Percentiles rank a stretch among this genome's conserved stretches.
phyloP scores from a whole-genome alignment of 2,329 filamentous ascomycete genomes.

The Ophiostoma montium region DNA sequence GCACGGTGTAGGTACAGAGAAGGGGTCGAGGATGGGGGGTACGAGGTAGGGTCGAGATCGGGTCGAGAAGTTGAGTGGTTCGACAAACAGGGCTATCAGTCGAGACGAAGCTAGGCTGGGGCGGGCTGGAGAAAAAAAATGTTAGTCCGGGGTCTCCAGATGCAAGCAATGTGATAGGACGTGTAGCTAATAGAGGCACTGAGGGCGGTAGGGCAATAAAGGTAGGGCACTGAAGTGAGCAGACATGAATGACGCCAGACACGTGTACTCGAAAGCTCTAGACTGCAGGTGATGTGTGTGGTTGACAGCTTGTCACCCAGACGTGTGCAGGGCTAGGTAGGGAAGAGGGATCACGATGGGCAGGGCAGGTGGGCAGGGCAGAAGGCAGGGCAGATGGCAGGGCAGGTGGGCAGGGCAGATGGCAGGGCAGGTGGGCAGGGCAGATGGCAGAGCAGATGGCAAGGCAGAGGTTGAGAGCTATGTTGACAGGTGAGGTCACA shows the following conservation, averaged over 20 bases:
- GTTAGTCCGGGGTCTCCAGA: not conserved
- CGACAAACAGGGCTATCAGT: not conserved
- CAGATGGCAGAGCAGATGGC: not conserved
- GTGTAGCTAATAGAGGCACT: not conserved
- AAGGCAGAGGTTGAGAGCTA: not conserved
- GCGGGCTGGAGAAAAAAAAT: not conserved
- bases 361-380: too few relatives aligned
- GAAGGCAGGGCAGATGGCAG: not conserved
- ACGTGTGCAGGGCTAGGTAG: not conserved
- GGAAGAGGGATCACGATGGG: not conserved
- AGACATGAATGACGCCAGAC: not conserved
- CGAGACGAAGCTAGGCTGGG: not conserved
- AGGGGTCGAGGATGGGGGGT: not conserved
- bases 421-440: not conserved
- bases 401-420: too few relatives aligned
- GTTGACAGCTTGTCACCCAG: not conserved
- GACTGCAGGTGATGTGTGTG: not conserved
- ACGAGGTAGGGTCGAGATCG: not conserved
- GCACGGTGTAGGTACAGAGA: slow-evolving; percentile 1
- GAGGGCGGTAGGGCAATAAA: not conserved
- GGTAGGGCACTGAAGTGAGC: not conserved
- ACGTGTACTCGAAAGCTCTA: not conserved
- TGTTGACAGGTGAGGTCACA: not conserved
- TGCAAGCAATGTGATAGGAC: not conserved
- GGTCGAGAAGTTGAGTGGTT: not conserved